phyloP scores from a whole-genome alignment of 768 basidiomycete species.

The Leccinum uliginosum region DNA sequence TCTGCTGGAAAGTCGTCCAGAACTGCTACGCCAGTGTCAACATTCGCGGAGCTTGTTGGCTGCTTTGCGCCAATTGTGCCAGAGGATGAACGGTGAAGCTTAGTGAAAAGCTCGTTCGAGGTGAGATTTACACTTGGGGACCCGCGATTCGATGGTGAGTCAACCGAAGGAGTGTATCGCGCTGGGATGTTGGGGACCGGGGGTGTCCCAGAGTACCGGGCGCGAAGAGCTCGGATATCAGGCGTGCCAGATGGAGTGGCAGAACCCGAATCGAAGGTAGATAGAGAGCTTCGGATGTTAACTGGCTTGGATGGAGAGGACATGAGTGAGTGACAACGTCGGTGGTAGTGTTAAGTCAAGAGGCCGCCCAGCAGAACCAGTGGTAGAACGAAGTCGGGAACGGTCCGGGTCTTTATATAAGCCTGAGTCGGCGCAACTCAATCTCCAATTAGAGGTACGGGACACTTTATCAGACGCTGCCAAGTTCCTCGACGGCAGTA shows the following conservation, averaged over 20 bases:
- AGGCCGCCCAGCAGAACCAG: background rate
- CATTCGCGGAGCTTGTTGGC: conserved; percentile 25
- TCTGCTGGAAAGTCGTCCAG: conserved; percentile 70
- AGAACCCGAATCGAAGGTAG: conserved; percentile 9
- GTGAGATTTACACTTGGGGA: conserved; percentile 4
- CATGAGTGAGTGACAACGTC: conserved; percentile 32
- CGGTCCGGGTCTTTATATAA: background rate
- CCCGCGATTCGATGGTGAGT: conserved; percentile 10
- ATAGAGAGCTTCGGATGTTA: conserved; percentile 36
- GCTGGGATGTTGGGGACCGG: conserved; percentile 49
- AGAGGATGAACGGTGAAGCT: conserved; percentile 24
- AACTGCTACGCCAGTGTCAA: conserved; percentile 31
- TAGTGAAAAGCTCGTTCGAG: conserved; percentile 12
- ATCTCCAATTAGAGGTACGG: background rate
- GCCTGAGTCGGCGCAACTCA: background rate
- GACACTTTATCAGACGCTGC: too few species aligned
- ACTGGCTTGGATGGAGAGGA: conserved; percentile 55
- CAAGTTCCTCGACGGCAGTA: too few species aligned
- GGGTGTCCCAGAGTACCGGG: conserved; percentile 58
- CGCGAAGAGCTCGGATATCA: conserved; percentile 59
- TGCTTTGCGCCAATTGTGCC: conserved; percentile 39
- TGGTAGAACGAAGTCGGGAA: background rate
- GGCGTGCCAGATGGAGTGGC: conserved; percentile 54
- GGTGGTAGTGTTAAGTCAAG: background rate
- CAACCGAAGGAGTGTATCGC: conserved; percentile 48